Conservation (phyloP, 2,329 filamentous ascomycete species). For the Graphilbum fragrans region DNA sequence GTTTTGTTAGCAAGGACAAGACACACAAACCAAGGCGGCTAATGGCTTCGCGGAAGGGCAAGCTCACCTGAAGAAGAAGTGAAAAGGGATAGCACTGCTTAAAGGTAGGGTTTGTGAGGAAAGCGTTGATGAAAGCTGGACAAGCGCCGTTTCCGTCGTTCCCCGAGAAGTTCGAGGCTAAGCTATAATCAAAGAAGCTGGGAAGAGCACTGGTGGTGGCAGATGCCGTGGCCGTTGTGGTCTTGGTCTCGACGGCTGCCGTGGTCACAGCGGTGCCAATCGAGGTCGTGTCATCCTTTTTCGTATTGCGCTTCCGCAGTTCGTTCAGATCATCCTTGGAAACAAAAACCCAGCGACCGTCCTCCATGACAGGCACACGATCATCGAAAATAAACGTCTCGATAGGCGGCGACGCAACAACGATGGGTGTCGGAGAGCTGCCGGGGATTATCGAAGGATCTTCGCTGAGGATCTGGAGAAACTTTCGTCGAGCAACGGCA, state of each 20-base stretch:
- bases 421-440: slow-evolving; percentile 11
- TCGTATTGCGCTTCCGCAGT: slow-evolving; percentile 11
- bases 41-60: no score
- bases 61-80: slow-evolving; percentile 61
- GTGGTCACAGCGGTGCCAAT: slow-evolving; percentile 5
- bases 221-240: slow-evolving; percentile 1
- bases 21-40: no score
- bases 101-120: slow-evolving; percentile 56
- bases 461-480: no score
- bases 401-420: slow-evolving; percentile 5
- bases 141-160: slow-evolving; percentile 33
- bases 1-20: slow-evolving; percentile 13
- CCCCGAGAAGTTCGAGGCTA: slow-evolving; percentile 49
- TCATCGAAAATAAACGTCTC: slow-evolving; percentile 24
- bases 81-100: slow-evolving; percentile 72
- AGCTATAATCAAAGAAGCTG: slow-evolving; percentile 52
- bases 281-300: slow-evolving; percentile 3
- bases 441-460: slow-evolving; percentile 6
- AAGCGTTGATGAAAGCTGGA: slow-evolving; percentile 52
- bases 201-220: slow-evolving; percentile 34
- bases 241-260: slow-evolving; percentile 6
- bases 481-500: no score
- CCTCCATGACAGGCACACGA: slow-evolving; percentile 19
- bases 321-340: slow-evolving; percentile 19
- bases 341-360: slow-evolving; percentile 24